Percentiles rank a stretch among this genome's conserved stretches.
Evolutionary conservation across 805 yeast species (phyloP).

Genomic region (Lipomyces lipofer): DNA sequence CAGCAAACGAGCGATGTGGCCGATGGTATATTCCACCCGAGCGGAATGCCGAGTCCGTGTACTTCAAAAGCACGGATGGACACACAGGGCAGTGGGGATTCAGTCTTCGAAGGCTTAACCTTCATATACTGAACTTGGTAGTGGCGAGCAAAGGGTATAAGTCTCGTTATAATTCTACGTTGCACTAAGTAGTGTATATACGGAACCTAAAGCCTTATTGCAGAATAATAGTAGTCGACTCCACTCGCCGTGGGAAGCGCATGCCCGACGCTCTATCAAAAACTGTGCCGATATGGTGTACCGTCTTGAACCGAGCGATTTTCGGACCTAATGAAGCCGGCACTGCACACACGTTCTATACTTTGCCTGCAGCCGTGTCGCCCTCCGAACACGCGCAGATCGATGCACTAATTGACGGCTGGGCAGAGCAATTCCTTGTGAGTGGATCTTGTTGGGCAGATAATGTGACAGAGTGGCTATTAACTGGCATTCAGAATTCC

Average conservation of each 20-base stretch:
- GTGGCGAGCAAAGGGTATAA: conserved; percentile 44
- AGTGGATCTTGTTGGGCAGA: no score
- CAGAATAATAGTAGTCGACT: conserved; percentile 63
- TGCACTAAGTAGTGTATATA: neutral
- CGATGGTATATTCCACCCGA: conserved; percentile 71
- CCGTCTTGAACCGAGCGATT: conserved; percentile 62
- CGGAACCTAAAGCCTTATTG: neutral
- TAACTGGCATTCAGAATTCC: conserved; percentile 12
- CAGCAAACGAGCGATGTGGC: conserved; percentile 86
- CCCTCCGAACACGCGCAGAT: conserved; percentile 59
- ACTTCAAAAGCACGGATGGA: conserved; percentile 91
- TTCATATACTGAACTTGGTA: conserved; percentile 62
- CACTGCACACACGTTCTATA: conserved; percentile 35
- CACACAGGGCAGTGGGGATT: conserved; percentile 82
- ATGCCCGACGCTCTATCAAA: conserved; percentile 87
- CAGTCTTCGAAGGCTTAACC: conserved; percentile 68
- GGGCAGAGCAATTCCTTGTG: conserved; percentile 48
- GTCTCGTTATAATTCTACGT: neutral
- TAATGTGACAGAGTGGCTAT: no score
- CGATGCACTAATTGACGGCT: conserved; percentile 46
- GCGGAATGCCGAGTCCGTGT: conserved; percentile 50
- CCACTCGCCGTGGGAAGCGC: conserved; percentile 79
- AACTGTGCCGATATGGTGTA: conserved; percentile 91
- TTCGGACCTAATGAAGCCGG: conserved; percentile 42
- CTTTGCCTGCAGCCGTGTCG: conserved; percentile 58